phyloP scores from a whole-genome alignment of 352 stramenopile species.

The Globisporangium heterothallicum region DNA sequence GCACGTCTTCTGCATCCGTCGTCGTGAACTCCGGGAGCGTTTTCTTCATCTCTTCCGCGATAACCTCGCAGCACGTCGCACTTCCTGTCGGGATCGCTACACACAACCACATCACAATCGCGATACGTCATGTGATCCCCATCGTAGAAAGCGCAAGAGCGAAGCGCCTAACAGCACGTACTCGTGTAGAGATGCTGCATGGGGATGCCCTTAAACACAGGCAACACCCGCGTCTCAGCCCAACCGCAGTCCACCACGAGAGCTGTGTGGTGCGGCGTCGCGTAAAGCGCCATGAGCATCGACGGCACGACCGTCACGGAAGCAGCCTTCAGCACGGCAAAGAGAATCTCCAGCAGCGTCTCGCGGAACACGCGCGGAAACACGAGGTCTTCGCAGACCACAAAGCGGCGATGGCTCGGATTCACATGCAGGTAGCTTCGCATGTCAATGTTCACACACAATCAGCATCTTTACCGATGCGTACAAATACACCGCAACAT shows the following conservation, averaged over 20 bases:
- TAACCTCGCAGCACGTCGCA: conserved; percentile 35
- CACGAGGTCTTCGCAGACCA: conserved; percentile 78
- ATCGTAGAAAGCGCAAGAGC: too few species aligned
- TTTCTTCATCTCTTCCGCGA: conserved; percentile 24
- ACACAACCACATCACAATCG: not conserved
- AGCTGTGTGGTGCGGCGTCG: conserved; percentile 67
- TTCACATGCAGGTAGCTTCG: conserved; percentile 64
- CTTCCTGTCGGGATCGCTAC: conserved; percentile 43
- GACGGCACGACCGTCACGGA: conserved; percentile 65
- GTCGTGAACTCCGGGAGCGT: conserved; percentile 13
- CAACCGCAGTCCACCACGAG: conserved; percentile 79
- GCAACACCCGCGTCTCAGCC: conserved; percentile 63
- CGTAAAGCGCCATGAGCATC: conserved; percentile 58
- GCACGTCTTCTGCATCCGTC: conserved; percentile 45
- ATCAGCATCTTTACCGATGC: too few species aligned
- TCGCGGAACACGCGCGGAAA: conserved; percentile 54
- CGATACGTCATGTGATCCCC: too few species aligned
- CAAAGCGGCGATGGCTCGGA: conserved; percentile 61
- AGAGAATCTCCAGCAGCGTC: conserved; percentile 55
- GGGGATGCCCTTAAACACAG: conserved; percentile 80
- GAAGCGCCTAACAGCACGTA: conserved; percentile 15
- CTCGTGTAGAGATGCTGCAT: conserved; percentile 64
- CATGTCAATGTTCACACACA: not conserved
- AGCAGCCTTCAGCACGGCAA: conserved; percentile 56
- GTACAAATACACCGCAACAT: too few species aligned